phyloP scores from a whole-genome alignment of 1,139 yeast genomes.

The Diutina neorugosa region DNA sequence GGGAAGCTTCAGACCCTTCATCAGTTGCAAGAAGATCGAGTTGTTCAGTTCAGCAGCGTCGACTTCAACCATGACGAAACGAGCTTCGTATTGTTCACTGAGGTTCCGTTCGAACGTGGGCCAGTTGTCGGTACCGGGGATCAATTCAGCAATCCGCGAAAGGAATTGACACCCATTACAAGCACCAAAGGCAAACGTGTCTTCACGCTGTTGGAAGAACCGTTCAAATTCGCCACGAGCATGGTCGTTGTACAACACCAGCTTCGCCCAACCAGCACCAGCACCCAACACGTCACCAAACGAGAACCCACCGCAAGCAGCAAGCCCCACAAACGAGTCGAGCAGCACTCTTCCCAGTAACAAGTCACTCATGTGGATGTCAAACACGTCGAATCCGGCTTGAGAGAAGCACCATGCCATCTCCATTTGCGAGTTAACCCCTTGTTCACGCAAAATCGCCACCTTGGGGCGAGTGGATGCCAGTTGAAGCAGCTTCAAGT shows the following conservation, averaged over 20 bases:
- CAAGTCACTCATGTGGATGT: conserved; percentile 95
- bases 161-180: conserved; percentile 98
- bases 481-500: neutral
- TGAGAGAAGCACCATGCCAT: conserved; percentile 96
- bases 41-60: conserved; percentile 35
- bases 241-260: conserved; percentile 75
- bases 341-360: conserved; percentile 62
- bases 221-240: conserved; percentile 65
- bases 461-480: conserved; percentile 51
- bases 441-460: conserved; percentile 96
- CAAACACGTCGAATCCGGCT: conserved; percentile 89
- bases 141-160: conserved; percentile 74
- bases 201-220: conserved; percentile 77
- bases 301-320: conserved; percentile 99
- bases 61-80: conserved; percentile 84
- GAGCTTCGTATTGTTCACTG: conserved; percentile 94
- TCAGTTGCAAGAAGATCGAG: conserved; percentile 72
- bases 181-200: conserved; percentile 97
- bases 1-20: conserved; percentile 88
- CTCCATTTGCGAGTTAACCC: conserved; percentile 96
- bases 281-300: conserved; percentile 99
- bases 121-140: conserved; percentile 96
- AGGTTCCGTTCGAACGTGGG: conserved; percentile 88
- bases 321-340: conserved; percentile 79
- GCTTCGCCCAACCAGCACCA: conserved; percentile 99